Evolutionary conservation across 306 rosid genomes (phyloP).

Genomic region (Cucumis melo): DNA sequence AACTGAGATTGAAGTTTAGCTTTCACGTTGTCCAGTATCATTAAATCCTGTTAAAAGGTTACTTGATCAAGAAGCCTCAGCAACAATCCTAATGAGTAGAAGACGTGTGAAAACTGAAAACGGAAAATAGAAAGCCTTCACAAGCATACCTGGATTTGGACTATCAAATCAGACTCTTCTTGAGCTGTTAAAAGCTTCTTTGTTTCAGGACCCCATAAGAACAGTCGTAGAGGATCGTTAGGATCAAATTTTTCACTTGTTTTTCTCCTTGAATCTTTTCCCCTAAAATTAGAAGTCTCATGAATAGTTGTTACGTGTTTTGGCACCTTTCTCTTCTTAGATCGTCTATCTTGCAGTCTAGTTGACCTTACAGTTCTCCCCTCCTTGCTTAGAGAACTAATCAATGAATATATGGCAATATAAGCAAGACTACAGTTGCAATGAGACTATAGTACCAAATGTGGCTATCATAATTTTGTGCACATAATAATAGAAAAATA

Average conservation of each 20-base stretch:
- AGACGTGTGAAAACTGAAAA: background rate
- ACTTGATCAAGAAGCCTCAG: conserved; percentile 15
- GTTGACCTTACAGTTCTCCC: conserved; percentile 51
- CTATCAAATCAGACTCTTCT: conserved; percentile 63
- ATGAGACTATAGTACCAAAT: conserved; percentile 4
- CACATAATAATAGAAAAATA: conserved; percentile 3
- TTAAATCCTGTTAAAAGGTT: conserved; percentile 48
- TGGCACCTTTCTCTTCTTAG: conserved; percentile 46
- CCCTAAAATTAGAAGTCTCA: conserved; percentile 24
- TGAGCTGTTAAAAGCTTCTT: conserved; percentile 58
- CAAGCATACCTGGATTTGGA: conserved; percentile 51
- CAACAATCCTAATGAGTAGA: conserved; percentile 4
- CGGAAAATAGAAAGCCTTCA: background rate
- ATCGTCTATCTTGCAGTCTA: conserved; percentile 47
- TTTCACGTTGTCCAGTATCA: conserved; percentile 52
- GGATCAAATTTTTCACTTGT: conserved; percentile 37
- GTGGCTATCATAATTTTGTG: background rate
- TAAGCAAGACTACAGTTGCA: conserved; percentile 15
- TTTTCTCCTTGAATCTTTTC: conserved; percentile 34
- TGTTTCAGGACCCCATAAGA: conserved; percentile 70
- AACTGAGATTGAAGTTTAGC: conserved; percentile 61
- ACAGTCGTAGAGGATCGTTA: conserved; percentile 58
- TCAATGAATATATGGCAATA: conserved; percentile 22
- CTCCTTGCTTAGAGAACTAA: conserved; percentile 21
- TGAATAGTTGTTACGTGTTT: conserved; percentile 20